Conservation (phyloP, 1,139 yeast species). For the Saccharomyces hybrid region DNA sequence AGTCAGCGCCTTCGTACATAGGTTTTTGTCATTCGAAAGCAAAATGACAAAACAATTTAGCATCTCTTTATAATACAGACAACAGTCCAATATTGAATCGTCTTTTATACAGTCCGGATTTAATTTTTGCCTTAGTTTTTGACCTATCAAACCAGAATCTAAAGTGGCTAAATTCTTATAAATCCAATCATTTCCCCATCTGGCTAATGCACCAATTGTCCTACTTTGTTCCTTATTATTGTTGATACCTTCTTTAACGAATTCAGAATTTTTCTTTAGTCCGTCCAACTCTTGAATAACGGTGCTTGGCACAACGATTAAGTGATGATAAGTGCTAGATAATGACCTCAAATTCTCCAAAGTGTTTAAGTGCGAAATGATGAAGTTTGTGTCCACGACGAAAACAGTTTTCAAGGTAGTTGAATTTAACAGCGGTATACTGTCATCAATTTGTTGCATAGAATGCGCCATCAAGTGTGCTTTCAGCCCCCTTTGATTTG, state of each 20-base stretch:
- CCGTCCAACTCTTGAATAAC: constrained; percentile 78
- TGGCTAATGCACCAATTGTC: constrained; percentile 48
- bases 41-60: constrained; percentile 48
- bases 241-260: not conserved
- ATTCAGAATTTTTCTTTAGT: constrained; percentile 41
- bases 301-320: constrained; percentile 58
- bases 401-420: constrained; percentile 31
- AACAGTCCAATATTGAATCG: constrained; percentile 82
- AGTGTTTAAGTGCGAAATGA: constrained; percentile 54
- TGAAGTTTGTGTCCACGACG: constrained; percentile 73
- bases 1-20: constrained; percentile 68
- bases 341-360: constrained; percentile 43
- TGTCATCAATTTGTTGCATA: constrained; percentile 8
- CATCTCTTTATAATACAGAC: constrained; percentile 49
- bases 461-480: not conserved
- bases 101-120: constrained; percentile 47
- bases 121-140: constrained; percentile 48
- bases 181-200: constrained; percentile 77
- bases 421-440: constrained; percentile 4
- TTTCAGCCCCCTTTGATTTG: constrained; percentile 19
- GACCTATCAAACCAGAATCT: constrained; percentile 53
- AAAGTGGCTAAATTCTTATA: constrained; percentile 50
- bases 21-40: constrained; percentile 74
- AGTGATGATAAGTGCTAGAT: constrained; percentile 39
- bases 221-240: constrained; percentile 21